Base-by-base conservation (phyloP, 2,329 filamentous ascomycete species). In the Aspergillus jensenii region DNA sequence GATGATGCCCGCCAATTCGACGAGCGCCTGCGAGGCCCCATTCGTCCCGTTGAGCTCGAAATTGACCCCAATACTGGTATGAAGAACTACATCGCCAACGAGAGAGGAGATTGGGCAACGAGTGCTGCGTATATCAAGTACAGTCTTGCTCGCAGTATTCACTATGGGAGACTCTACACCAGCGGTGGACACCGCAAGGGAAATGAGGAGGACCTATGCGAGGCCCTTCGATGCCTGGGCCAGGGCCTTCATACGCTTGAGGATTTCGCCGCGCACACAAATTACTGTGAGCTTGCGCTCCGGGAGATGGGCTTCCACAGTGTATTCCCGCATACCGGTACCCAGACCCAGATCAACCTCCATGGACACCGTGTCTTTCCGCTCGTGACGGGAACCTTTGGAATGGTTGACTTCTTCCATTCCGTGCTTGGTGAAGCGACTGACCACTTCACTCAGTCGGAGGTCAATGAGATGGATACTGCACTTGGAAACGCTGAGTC, bases 51-150 rank as follows among this genome's bases (percentile, higher is more conserved):
- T 41, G 90, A 95, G 69, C 84, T 90, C 19, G 86, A 90, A 59
- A 84, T 95, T 56, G 90, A 95, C 68, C 78, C 78, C 35, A 78
- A 83, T 6, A 95, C 90, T 1, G 93, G 93, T n/a, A 96, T 99
- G 93, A 99, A 98, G 77, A 98, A 98, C 73, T 99, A 99, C 74
- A 98, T 99, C 65, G 87, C 93, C 59, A 98, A 97, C 68, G 93
- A 98, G 73, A 80, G 78, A 14, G 91, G 92, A 4, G 84, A 85
- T 41, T 97, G 93, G 90, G 91, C 93, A 1, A 99, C 95, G 19
- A 96, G 92, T 62, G 81, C 90, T 7, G 93, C 90, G 40, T 97
- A 93, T 68, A 82, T 96, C 59, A 87, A 87, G 65, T 90, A 86
- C 75, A 92, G 89, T 66, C 74, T 95, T 61, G 82, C 82, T 14